phyloP scores from a whole-genome alignment of 2,329 filamentous ascomycete species.

The Pseudomassariella vexata region DNA sequence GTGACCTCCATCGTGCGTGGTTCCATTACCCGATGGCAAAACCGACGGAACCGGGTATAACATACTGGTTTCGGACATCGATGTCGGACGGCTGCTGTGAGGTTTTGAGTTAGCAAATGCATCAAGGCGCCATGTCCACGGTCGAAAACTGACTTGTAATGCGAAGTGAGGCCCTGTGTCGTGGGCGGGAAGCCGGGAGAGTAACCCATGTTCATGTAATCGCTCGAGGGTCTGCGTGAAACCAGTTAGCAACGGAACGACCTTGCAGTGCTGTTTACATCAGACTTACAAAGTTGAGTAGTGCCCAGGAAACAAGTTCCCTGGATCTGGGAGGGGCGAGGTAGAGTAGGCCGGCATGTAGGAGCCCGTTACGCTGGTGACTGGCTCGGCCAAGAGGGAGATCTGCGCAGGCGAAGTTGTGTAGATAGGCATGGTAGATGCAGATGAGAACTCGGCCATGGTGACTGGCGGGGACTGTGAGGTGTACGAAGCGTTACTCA shows the following conservation, averaged over 20 bases:
- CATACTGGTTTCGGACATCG: constrained; percentile 34
- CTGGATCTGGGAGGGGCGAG: constrained; percentile 38
- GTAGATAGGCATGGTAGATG: constrained; percentile 43
- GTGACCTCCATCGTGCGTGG: constrained; percentile 35
- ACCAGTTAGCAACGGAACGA: too few relatives aligned
- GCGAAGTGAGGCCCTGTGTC: constrained; percentile 22
- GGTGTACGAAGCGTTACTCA: constrained; percentile 34
- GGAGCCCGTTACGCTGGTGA: constrained; percentile 33
- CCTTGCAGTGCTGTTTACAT: too few relatives aligned
- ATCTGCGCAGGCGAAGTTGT: constrained; percentile 44
- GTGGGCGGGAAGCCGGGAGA: constrained; percentile 26
- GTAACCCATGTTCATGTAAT: constrained; percentile 41
- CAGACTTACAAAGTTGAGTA: constrained; percentile 21
- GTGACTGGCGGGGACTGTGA: constrained; percentile 34
- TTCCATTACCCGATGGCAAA: constrained; percentile 27
- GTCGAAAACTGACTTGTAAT: constrained; percentile 36
- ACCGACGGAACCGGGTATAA: constrained; percentile 37
- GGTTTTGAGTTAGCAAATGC: constrained; percentile 4
- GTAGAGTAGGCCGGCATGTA: constrained; percentile 45
- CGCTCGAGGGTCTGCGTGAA: constrained; percentile 21
- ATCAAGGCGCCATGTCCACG: too few relatives aligned
- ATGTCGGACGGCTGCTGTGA: constrained; percentile 30
- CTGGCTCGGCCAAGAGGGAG: constrained; percentile 44
- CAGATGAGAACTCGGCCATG: constrained; percentile 35
- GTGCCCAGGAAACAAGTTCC: constrained; percentile 20